Base-by-base conservation (phyloP, 768 basidiomycete genomes). In the Aureoboletus auriporus region DNA sequence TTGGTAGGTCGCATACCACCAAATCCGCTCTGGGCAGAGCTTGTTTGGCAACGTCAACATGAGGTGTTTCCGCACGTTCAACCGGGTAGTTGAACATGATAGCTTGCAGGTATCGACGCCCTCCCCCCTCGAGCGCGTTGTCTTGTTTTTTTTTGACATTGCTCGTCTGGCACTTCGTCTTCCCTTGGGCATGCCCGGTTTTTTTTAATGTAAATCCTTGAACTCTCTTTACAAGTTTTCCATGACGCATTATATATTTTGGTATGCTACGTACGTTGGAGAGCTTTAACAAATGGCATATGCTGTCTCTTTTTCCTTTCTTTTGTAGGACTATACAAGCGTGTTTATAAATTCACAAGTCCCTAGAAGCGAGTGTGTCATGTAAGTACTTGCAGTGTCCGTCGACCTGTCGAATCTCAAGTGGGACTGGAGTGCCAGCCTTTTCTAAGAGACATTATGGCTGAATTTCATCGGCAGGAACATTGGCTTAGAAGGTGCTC, bases 11-110 rank as follows among this genome's bases (percentile, higher is more conserved):
- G 83, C 49, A 93, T 96, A 56, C 93, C 93, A 8, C 87, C 89
- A 3, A 90, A 94, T 64, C 91, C 91, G 3, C 71, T 96, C 11
- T 96, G 93, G 93, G 93, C 86, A 3, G 93, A 95, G 70, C 72
- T 95, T 34, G 66, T 92, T 35, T 91, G 89, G 89, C 86, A 92
- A 64, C 78, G 83, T 40, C 88, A 90, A 57, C 70, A 80, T 50
- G 77, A 80, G 50, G 52, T 65, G 12, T 46, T 42, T 12, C 62
- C 54, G 39, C 63, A 60, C 31, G 20, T 51, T 14, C 47, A 47
- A 16, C 39, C 16, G 5, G 47, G 30, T 23, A 20, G 42, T 38
- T 38, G 23, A 30, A 17, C 36, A 1, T 47, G 50, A 12, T 8
- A 8, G 8, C 33, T 14, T 5, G 33, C 12, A 33, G 33, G 11